Base-by-base conservation (phyloP, 352 stramenopile genomes). In the Pythium utonaiense region DNA sequence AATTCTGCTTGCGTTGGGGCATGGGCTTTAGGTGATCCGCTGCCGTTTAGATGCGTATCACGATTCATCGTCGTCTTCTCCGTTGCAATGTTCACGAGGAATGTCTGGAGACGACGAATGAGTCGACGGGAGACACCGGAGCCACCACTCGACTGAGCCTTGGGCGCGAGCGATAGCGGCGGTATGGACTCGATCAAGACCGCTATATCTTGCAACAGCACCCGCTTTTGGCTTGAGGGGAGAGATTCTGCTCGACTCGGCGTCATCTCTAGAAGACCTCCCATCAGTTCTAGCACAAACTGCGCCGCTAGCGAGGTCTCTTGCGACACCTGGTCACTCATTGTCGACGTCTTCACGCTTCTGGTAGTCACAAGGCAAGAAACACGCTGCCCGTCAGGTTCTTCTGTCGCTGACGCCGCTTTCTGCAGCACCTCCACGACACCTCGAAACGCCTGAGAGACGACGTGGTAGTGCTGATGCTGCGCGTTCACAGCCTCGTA, bases 401-500 rank as follows among this genome's bases (percentile, higher is more conserved):
- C 24, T 51, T 5, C 3, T 44, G 33, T 36, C 7, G 16, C 14
- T 2, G 49, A 13, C 28, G 10, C n/a, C 13, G 24, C 28, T 17
- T 21, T 31, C 53, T 67, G 33, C 13, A 67, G 2, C 28, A 57
- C 13, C 6, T 60, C 38, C 4, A 54, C 55, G 0, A 54, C 47
- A 6, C 45, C 19, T 8, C 17, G 22, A 21, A 64, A 52, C 53
- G 34, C 53, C 12, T 33, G 13, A 16, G 41, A 25, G 17, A 25
- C 24, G 12, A 28, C 34, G 3, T 40, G 42, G 24, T n/a, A 45
- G 30, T 59, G 56, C 24, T 64, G 21, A 21, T 70, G 57, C 50
- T 66, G 52, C 19, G 36, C 30, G 5, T 69, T 19, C 6, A 86
- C 67, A 0, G 79, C 78, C 5, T 84, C 78, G 41, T 86, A 74